A percentile compares a stretch with the other conserved stretches of the same genome.
These are phyloP conservation scores for Diaporthe sp. DNA, from an alignment of 2,329 filamentous ascomycete genomes.

Conservation along the genomic window DNA sequence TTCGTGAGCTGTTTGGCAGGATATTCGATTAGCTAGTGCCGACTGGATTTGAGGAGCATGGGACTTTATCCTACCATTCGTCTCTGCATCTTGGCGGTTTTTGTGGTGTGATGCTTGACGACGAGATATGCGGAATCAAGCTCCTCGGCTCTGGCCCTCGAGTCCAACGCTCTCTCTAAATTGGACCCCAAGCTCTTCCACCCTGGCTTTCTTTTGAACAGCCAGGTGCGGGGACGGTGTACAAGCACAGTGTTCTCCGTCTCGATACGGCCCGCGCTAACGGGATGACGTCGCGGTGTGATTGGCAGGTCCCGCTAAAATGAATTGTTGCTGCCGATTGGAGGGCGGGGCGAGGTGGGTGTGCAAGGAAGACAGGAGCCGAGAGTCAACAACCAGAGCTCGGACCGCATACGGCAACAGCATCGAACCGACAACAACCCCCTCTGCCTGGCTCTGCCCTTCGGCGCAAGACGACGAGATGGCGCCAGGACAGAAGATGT, in stretches of 20 bases:
- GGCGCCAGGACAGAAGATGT: constrained; percentile 77
- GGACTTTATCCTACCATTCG: constrained; percentile 64
- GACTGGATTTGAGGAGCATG: fast-evolving
- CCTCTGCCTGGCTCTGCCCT: constrained; percentile 4
- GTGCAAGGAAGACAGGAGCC: neutral
- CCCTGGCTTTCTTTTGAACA: constrained; percentile 1
- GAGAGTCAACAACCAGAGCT: constrained; percentile 28
- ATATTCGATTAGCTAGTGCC: constrained; percentile 32
- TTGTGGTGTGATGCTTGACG: neutral
- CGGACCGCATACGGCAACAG: neutral
- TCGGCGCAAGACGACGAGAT: constrained; percentile 47
- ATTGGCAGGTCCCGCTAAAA: constrained; percentile 14
- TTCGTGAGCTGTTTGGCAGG: constrained; percentile 78
- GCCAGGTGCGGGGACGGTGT: constrained; percentile 33
- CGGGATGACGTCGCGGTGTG: constrained; percentile 23
- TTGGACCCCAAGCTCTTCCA: constrained; percentile 7
- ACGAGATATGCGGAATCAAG: neutral
- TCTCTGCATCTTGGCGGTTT: constrained; percentile 56
- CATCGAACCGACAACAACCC: neutral
- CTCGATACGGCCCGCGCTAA: neutral
- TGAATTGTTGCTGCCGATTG: constrained; percentile 28
- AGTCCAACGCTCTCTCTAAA: neutral
- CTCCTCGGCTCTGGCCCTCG: neutral
- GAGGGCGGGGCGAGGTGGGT: neutral
- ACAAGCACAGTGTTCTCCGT: neutral